phyloP scores from a whole-genome alignment of 805 yeast species.

The Wickerhamiella kurtzmanii region DNA sequence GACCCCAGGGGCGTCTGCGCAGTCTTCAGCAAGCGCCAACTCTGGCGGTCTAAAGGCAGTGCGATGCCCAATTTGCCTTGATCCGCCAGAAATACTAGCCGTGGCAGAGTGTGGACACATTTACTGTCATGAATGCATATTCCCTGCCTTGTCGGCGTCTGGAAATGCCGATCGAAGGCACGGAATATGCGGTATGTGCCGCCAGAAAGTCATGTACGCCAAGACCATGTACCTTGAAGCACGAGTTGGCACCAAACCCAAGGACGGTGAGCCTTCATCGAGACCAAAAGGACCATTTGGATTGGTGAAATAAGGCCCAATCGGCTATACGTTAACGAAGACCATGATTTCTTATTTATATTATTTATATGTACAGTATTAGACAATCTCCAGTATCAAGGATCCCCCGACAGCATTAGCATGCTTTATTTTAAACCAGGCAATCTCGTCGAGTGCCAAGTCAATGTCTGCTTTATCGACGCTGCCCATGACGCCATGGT shows the following conservation, averaged over 20 bases:
- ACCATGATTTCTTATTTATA: neutral
- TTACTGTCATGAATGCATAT: conserved; percentile 17
- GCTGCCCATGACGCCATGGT: neutral
- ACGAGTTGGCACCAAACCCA: neutral
- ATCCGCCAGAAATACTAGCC: conserved; percentile 16
- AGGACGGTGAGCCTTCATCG: no score
- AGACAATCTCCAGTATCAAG: neutral
- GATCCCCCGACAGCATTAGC: conserved; percentile 3
- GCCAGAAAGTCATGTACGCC: conserved; percentile 13
- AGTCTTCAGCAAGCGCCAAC: neutral
- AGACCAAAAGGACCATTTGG: no score
- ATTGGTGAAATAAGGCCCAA: no score
- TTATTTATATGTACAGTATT: neutral
- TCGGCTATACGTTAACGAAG: no score
- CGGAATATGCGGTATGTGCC: conserved; percentile 17
- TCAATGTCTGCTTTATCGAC: neutral
- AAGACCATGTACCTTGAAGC: neutral
- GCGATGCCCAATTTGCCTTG: conserved; percentile 15
- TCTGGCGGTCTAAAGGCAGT: neutral
- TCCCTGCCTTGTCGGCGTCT: conserved; percentile 11
- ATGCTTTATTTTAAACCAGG: neutral
- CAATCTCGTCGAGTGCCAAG: neutral
- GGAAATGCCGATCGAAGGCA: conserved; percentile 4
- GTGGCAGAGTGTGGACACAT: conserved; percentile 17
- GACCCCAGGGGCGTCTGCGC: neutral